Percentiles rank a stretch among this genome's conserved stretches.
Conservation (phyloP, 257 asterid species). For the Capsicum rhomboideum region DNA sequence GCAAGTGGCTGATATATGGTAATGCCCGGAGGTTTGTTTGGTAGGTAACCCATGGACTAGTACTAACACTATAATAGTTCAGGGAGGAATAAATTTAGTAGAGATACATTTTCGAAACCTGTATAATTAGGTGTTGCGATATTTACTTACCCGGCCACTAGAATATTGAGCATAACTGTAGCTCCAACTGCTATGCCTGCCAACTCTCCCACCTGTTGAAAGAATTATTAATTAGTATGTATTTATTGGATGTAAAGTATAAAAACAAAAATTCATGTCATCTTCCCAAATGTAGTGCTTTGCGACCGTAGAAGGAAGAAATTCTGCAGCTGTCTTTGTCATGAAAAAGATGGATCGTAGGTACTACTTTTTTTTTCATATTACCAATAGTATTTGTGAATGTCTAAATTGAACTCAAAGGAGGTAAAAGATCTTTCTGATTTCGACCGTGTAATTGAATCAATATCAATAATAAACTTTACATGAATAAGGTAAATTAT, state of each 20-base stretch:
- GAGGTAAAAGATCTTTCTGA: background rate
- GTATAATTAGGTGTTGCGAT: background rate
- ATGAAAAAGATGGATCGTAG: background rate
- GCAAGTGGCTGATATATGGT: background rate
- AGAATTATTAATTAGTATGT: background rate
- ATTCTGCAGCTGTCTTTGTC: background rate
- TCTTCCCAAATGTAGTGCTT: background rate
- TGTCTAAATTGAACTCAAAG: background rate
- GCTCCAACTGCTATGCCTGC: constrained; percentile 95
- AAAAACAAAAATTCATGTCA: background rate
- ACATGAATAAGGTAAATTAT: background rate
- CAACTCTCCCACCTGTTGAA: constrained; percentile 32
- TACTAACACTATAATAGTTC: background rate
- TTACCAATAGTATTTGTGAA: background rate
- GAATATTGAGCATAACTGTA: constrained; percentile 77
- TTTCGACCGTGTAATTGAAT: background rate
- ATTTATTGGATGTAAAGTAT: background rate
- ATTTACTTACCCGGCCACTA: constrained; percentile 75
- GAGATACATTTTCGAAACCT: background rate
- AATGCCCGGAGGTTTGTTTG: background rate
- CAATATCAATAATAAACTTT: background rate
- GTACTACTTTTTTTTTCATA: background rate
- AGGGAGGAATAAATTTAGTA: background rate
- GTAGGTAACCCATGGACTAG: background rate
- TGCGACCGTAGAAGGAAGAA: background rate